phyloP scores from a whole-genome alignment of 805 yeast genomes.

The Candida corydali region DNA sequence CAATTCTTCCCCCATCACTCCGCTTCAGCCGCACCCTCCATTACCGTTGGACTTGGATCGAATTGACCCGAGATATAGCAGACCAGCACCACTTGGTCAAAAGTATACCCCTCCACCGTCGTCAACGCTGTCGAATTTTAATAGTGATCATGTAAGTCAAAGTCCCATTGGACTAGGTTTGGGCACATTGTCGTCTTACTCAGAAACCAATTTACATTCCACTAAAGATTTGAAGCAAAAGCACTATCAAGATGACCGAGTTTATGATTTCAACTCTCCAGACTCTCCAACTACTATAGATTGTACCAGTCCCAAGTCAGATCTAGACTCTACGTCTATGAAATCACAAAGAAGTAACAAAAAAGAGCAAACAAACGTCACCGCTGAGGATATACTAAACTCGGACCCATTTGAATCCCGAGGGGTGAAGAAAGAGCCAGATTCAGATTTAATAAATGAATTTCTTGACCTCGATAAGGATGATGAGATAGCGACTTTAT shows the following conservation, averaged over 20 bases:
- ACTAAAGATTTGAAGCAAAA: not conserved
- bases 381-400: constrained; percentile 15
- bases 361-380: constrained; percentile 5
- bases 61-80: not conserved
- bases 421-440: constrained; percentile 2
- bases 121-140: not conserved
- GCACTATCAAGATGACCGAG: not conserved
- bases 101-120: not conserved
- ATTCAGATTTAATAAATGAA: constrained; percentile 8
- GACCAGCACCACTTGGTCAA: not conserved
- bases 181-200: not conserved
- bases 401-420: constrained; percentile 13
- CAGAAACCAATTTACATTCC: not conserved
- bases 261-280: not conserved
- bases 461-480: constrained; percentile 11
- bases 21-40: constrained; percentile 1
- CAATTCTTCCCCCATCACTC: constrained; percentile 6
- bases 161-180: not conserved
- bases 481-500: not conserved
- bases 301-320: constrained; percentile 5
- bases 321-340: too few species aligned
- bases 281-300: constrained; percentile 10
- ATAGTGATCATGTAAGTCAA: not conserved
- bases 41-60: not conserved
- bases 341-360: too few species aligned